These are phyloP conservation scores for Lophiostoma macrostomum DNA, from an alignment of 495 filamentous ascomycete genomes.

Conservation along the genomic window DNA sequence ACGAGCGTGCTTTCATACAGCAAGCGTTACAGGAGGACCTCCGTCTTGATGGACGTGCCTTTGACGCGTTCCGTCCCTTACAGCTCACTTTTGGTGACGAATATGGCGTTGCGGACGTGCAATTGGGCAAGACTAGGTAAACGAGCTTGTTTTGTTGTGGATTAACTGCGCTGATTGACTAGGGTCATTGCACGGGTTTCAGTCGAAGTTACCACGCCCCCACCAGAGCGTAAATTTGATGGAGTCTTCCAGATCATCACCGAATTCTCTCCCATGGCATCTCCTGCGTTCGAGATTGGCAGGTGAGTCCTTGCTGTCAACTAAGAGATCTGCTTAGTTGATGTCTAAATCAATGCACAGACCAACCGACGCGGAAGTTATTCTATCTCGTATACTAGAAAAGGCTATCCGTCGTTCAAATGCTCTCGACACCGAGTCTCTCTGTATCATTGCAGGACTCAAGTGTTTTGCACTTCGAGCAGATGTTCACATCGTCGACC, in stretches of 20 bases:
- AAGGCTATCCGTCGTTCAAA: slow-evolving; percentile 87
- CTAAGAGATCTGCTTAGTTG: background rate
- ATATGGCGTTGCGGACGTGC: slow-evolving; percentile 85
- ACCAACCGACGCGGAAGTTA: slow-evolving; percentile 55
- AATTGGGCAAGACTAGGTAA: slow-evolving; percentile 86
- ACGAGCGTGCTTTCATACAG: slow-evolving; percentile 44
- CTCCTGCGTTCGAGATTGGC: slow-evolving; percentile 83
- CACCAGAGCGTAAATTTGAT: slow-evolving; percentile 85
- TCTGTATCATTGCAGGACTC: slow-evolving; percentile 85
- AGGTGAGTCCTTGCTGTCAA: slow-evolving; percentile 49
- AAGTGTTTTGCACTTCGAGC: slow-evolving; percentile 89
- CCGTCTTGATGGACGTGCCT: slow-evolving; percentile 75
- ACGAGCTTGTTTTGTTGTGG: background rate
- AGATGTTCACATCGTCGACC: slow-evolving; percentile 83
- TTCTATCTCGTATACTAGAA: slow-evolving; percentile 84
- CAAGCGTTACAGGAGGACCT: slow-evolving; percentile 59
- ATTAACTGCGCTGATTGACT: slow-evolving; percentile 24
- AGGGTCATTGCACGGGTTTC: slow-evolving; percentile 84
- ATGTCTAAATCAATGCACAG: slow-evolving; percentile 31
- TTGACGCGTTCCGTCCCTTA: slow-evolving; percentile 74
- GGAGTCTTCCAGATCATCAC: slow-evolving; percentile 88
- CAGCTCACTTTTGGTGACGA: slow-evolving; percentile 82
- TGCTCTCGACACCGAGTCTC: slow-evolving; percentile 89
- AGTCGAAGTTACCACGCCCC: slow-evolving; percentile 80
- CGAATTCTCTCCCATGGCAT: slow-evolving; percentile 89